Percentiles rank a stretch among this genome's conserved stretches.
Evolutionary conservation across 2,329 filamentous ascomycete species (phyloP).

Genomic region (Neopestalotiopsis clavispora): DNA sequence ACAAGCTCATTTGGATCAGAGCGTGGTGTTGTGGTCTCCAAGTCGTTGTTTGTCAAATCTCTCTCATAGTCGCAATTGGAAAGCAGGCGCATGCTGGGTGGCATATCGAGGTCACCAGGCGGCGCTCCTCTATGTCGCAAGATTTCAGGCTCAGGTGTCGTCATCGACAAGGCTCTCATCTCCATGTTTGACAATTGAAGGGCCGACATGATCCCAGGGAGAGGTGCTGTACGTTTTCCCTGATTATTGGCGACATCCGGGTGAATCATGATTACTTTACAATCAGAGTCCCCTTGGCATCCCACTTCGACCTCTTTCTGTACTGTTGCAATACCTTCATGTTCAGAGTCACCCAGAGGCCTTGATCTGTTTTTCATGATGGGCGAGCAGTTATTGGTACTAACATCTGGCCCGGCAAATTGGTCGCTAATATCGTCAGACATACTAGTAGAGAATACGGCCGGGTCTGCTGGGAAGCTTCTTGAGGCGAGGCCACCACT

Average conservation of each 20-base stretch:
- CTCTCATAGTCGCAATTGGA: slow-evolving; percentile 11
- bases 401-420: not conserved
- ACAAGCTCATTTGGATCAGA: slow-evolving; percentile 24
- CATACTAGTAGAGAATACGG: slow-evolving; percentile 1
- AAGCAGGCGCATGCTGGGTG: slow-evolving; percentile 23
- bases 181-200: not conserved
- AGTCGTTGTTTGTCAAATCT: slow-evolving; percentile 18
- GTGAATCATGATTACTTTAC: not conserved
- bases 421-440: slow-evolving; percentile 1
- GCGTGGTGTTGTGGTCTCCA: slow-evolving; percentile 31
- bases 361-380: not conserved
- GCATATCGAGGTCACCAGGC: slow-evolving; percentile 34
- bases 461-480: not conserved
- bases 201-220: not conserved
- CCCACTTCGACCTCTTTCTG: not conserved
- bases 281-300: not conserved
- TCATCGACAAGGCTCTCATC: not conserved
- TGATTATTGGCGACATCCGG: not conserved
- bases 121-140: slow-evolving; percentile 32
- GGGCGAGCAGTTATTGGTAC: not conserved
- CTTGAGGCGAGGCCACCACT: not conserved
- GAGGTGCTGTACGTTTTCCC: not conserved
- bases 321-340: not conserved
- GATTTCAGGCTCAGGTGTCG: slow-evolving; percentile 32
- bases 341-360: not conserved